Evolutionary conservation across 2,329 filamentous ascomycete species (phyloP), one percentile per base, ranked within the genome.

Genomic region (Microascus cirrosus): DNA sequence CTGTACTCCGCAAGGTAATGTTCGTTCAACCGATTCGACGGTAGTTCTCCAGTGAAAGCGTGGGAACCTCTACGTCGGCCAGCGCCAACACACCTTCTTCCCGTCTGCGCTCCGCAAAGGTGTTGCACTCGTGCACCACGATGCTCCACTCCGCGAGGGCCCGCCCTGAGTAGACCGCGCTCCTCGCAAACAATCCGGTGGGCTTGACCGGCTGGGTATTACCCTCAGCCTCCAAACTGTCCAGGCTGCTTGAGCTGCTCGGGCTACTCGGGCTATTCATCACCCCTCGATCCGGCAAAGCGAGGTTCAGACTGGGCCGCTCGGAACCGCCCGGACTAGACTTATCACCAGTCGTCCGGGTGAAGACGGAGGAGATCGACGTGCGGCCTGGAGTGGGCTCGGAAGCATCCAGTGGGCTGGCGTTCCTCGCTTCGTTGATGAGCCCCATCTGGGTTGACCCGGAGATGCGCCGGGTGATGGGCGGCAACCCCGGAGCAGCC

Each of bases 131-230:
- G 58, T 82, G 81, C 18, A 91, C 83, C 22, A 93, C 81, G 20
- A 89, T 74, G 22, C 79, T 77, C 89, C 89, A 94, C 69, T 94
- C 89, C 0, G 88, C 88, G 52, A 94, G 75, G 0, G 89, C 85
- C 22, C 87, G 79, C 1, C 89, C 89, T 2, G 81, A 76, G 68
- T 93, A 87, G 54, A 81, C 81, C 10, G 77, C 73, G 28, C 76
- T 77, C 53, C 72, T 70, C 15, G 70, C 69, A 57, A 72, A 77
- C 1, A 73, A 62, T 5, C 78, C 78, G 1, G 64, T 66, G 0
- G 81, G 81, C 62, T 77, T 72, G 36, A 72, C 62, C 0, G 80
- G 74, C 36, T 70, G 68, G n/a, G 74, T 59, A n/a, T 22, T 35
- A 12, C 24, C 25, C 20, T 54, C 51, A 12, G 28, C 28, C 28